A percentile compares a stretch with the other conserved stretches of the same genome.
phyloP scores from a whole-genome alignment of 2,329 filamentous ascomycete genomes.

The Tolypocladium nubicola region DNA sequence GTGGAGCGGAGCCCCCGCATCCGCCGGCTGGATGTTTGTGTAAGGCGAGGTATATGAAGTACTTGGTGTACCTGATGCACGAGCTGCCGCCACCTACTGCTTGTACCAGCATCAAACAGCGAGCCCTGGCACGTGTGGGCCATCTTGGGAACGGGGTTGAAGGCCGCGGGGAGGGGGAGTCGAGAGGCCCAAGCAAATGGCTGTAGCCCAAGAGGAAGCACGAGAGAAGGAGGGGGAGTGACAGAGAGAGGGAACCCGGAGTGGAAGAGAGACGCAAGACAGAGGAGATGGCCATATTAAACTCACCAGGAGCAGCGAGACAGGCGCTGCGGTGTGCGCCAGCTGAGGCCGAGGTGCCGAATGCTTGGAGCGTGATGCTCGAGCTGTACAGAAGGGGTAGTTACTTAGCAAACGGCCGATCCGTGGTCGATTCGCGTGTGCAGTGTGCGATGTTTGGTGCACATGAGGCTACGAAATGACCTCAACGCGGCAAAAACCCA shows the following conservation, averaged over 20 bases:
- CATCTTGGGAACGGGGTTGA: background rate
- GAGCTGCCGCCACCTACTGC: background rate
- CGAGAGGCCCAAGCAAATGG: background rate
- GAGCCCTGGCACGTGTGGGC: background rate
- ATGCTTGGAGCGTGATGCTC: background rate
- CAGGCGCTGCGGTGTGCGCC: background rate
- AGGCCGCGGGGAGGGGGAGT: background rate
- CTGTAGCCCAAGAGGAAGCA: background rate
- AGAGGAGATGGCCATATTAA: background rate
- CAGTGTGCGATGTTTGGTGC: background rate
- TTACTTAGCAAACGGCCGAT: background rate
- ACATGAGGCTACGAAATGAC: background rate
- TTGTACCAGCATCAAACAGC: background rate
- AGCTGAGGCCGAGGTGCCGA: background rate
- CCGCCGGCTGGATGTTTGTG: background rate
- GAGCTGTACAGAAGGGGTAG: background rate
- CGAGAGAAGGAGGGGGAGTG: background rate
- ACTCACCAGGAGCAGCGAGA: background rate
- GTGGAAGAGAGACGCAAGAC: background rate
- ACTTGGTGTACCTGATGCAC: background rate
- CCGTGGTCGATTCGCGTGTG: background rate
- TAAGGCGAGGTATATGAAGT: background rate
- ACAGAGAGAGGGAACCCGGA: background rate
- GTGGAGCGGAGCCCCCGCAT: background rate
- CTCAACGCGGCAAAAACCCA: background rate